Evolutionary conservation across 2,329 filamentous ascomycete species (phyloP), one percentile per base, ranked within the genome.

Genomic region (Verticillium klebahnii): DNA sequence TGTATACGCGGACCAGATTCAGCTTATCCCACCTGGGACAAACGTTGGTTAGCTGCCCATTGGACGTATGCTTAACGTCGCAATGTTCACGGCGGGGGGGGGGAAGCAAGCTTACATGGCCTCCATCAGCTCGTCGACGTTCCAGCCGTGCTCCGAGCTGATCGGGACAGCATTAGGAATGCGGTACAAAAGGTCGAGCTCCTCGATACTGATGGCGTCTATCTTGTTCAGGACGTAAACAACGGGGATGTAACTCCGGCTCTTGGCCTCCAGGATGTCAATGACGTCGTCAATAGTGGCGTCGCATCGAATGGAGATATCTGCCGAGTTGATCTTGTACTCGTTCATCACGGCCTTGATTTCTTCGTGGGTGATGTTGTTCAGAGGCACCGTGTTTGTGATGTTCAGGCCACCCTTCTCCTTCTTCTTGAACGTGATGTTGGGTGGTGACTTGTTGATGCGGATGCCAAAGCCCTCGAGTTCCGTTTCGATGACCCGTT

Each of bases 151-250:
- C 78, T 99, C 95, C 36, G 94, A 95, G 74, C 93, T 97, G 78
- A 99, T 98, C 32, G 95, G 95, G 63, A 95, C 95, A 15, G 95
- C 93, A 74, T 98, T 96, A 57, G 95, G 95, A 68, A 99, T 99
- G 52, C 94, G 89, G 79, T 99, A 98, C 32, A 99, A 83, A 64
- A 99, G 81, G 77, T 99, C 95, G 64, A 99, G 84, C 78, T 99
- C 95, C 78, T 99, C 94, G 69, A 99, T 98, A 59, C 92, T 94
- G 74, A 99, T 98, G 61, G 93, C 88, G 77, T 99, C 95, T 69
- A 99, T 99, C 82, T 99, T 99, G 85, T 99, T 99, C 70, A 99
- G 84, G 52, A 96, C 95, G 79, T 99, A 99, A 60, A 99, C 92
- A 66, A 98, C 95, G n/a, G 95, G 95, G 67, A 99, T 98, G 75